Base-by-base conservation (phyloP, 164 flowering plant genomes). In the Protea cynaroides region DNA sequence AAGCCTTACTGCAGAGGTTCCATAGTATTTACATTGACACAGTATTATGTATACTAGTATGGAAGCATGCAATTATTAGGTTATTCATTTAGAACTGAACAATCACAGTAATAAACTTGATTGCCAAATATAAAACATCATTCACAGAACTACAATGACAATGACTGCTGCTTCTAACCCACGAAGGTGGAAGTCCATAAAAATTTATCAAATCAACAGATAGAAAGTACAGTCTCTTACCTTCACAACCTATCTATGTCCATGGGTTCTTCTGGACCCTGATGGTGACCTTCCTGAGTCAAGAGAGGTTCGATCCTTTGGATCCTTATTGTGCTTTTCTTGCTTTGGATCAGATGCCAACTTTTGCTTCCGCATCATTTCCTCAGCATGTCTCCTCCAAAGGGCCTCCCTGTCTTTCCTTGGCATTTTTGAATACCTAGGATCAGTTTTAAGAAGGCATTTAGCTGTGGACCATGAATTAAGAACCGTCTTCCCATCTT, bases 401-500 rank as follows among this genome's bases (percentile, higher is more conserved):
- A 95, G 66, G 22, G 79, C 63, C 61, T 95, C 99, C 66, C 96
- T 78, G 1, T 92, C 97, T 72, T 90, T 95, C 61, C 97, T 81
- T 10, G 98, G 88, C 85, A 84, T 79, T 75, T 83, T 95, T 62
- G 74, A 71, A 67, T 88, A 95, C 60, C 99, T 76, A 6, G 80
- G 80, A 72, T 95, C 97, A 24, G 75, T 23, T 74, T 85, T 95
- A 29, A 95, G 72, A 34, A 85, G 74, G 10, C 69, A 81, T 74
- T 90, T 95, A 21, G 97, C 97, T 14, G 88, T 85, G 40, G 99
- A 85, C 99, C 99, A 95, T 10, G 99, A 95, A 62, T 70, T 83
- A 29, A 88, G 74, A 43, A 74, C 74, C 13, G 97, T 87, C 76
- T 88, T 95, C 59, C 96, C 92, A 66, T 85, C 92, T 68, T 94